A percentile compares a stretch with the other conserved stretches of the same genome.
phyloP scores from a whole-genome alignment of 106 monocot species.

The Dendrobium nobile region DNA sequence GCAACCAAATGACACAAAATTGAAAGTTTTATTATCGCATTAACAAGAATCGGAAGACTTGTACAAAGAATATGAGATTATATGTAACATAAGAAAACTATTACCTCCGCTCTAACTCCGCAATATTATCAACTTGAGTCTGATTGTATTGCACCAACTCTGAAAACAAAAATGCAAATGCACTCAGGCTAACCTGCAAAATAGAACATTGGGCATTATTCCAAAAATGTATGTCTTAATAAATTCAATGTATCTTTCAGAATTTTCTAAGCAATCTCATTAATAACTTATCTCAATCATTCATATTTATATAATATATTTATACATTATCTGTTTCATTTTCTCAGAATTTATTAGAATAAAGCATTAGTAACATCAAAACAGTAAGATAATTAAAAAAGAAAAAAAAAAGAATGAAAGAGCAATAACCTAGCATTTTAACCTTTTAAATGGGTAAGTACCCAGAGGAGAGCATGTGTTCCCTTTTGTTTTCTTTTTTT shows the following conservation, averaged over 20 bases:
- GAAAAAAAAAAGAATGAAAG: too few species aligned
- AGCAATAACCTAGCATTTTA: too few species aligned
- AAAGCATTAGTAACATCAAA: too few species aligned
- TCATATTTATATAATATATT: background rate
- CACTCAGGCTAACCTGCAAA: conserved; percentile 91
- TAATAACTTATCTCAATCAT: background rate
- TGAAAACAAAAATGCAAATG: conserved; percentile 93
- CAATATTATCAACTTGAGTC: conserved; percentile 92
- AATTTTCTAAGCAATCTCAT: background rate
- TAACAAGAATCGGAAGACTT: background rate
- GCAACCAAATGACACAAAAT: background rate
- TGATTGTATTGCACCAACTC: conserved; percentile 97
- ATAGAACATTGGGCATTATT: background rate
- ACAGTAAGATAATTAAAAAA: too few species aligned
- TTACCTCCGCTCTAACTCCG: conserved; percentile 84
- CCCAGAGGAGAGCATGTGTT: too few species aligned
- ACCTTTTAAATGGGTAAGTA: too few species aligned
- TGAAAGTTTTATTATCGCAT: background rate
- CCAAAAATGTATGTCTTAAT: background rate
- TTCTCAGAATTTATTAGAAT: too few species aligned
- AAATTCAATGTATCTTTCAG: background rate
- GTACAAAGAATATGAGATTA: background rate
- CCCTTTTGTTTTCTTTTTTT: too few species aligned
- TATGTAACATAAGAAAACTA: background rate
- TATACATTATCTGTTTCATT: background rate